Evolutionary conservation across 768 basidiomycete species (phyloP).

Genomic region (Dacryopinax spathularia): DNA sequence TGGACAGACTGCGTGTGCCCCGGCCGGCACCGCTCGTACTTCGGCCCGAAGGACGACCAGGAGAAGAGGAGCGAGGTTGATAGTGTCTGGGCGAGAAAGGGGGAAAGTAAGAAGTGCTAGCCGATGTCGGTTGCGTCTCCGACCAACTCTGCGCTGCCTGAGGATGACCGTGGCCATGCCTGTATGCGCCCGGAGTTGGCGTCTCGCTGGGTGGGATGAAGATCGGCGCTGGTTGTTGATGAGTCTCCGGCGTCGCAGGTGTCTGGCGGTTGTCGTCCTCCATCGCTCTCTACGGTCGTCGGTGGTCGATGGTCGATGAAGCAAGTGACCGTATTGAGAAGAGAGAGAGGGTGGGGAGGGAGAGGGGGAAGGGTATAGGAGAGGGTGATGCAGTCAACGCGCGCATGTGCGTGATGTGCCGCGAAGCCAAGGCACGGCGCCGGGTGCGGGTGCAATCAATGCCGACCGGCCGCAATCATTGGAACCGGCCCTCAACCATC

Average conservation of each 20-base stretch:
- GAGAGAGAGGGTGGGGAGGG: no score
- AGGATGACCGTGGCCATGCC: background rate
- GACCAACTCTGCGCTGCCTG: background rate
- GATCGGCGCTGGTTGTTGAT: background rate
- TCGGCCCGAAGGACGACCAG: background rate
- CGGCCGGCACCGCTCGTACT: background rate
- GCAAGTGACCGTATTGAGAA: no score
- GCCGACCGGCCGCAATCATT: no score
- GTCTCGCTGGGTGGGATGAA: background rate
- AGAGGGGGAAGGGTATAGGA: no score
- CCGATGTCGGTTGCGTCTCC: background rate
- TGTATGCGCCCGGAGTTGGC: background rate
- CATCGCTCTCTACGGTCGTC: no score
- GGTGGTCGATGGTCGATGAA: no score
- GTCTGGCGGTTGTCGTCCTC: background rate
- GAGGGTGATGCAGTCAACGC: no score
- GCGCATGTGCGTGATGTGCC: no score
- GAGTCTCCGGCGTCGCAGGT: background rate
- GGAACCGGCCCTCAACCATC: no score
- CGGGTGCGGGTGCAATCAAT: no score
- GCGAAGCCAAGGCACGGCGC: no score
- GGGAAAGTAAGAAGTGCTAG: background rate
- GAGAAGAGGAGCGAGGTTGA: background rate
- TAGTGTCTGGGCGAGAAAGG: background rate
- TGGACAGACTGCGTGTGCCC: background rate